Evolutionary conservation across 352 stramenopile genomes (phyloP), one percentile per base, ranked within the genome.

Genomic region (Phytophthora parvispora): DNA sequence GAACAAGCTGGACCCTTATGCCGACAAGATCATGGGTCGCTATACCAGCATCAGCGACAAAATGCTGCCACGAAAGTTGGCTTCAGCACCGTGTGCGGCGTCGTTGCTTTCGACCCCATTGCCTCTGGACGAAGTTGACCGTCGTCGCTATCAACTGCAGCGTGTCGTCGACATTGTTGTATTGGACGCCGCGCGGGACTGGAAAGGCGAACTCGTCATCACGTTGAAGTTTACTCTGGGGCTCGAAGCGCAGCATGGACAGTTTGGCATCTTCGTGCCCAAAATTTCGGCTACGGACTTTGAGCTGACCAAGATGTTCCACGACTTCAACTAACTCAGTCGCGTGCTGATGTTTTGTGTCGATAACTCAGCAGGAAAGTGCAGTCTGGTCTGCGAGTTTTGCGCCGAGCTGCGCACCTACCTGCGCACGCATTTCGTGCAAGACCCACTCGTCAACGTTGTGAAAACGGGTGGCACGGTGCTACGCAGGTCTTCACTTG

Each of bases 201-300:
- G 63, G 61, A 71, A 74, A 36, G 64, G 67, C 7, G 45, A 75
- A 25, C 31, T 75, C 15, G 31, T 71, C 25, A 51, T 66, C 47
- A 60, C 36, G 24, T 55, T 71, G 25, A 47, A 71, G 63, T 32
- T 75, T 38, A 59, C 54, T 28, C 61, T 75, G 4, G 49, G 45
- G 12, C 36, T 45, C 10, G 34, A 69, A 36, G n/a, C n/a, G 34
- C 38, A 50, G 12, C 50, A 32, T 6, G 31, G 50, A 9, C 65
- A 47, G n/a, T 22, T 64, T 4, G 60, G 60, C 27, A 65, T 61
- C 42, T 70, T 66, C 31, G 27, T 66, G 6, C 60, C 60, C 6
- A 65, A 38, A 38, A 66, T 53, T 27, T 4, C 52, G 28, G 1
- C 54, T 8, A 20, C 60, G 43, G 16, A 24, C 10, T 38, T 32